Evolutionary conservation across 768 basidiomycete species (phyloP), one percentile per base, ranked within the genome.

Genomic region (Phlebiopsis gigantea): DNA sequence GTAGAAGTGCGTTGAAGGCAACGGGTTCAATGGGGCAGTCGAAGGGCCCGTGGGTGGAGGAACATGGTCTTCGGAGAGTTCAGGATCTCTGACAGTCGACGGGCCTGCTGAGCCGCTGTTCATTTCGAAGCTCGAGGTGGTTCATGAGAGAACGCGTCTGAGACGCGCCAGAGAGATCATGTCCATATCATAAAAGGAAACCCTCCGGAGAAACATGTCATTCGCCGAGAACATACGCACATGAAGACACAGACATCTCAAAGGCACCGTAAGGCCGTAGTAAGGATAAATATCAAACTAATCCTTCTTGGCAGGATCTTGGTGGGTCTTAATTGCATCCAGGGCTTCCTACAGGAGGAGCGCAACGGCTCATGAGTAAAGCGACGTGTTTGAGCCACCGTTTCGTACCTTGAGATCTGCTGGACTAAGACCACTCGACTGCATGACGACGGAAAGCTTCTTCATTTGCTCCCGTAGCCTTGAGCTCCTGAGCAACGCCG

Each of bases 1-100:
- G 66, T 88, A 88, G 67, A 85, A 88, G 28, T 82, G 75, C 5
- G 76, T 74, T 30, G 79, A 73, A 21, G 85, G 82, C 1, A 92
- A 72, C 1, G 78, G 72, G 19, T 52, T 69, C 39, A 75, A 70
- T 15, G 69, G 72, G 0, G 78, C 79, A 34, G 66, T 60, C n/a
- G 58, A 48, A 9, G 63, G 57, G 19, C 24, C 39, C 22, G 30
- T n/a, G 19, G 44, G 4, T 26, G 34, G 50, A 4, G 19, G 14
- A 22, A 22, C 21, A 51, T 9, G 10, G 12, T 30, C 47, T 1
- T 50, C 24, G 0, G 2, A 45, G 26, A 19, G 41, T 14, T 30
- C 19, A 31, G 46, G 19, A 19, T 57, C 15, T 41, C n/a, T 46
- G 5, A 24, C 17, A 3, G 17, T 49, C 9, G 53, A 62, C 26